Conservation (phyloP, 495 filamentous ascomycete genomes). For the Tuber microsphaerosporum region DNA sequence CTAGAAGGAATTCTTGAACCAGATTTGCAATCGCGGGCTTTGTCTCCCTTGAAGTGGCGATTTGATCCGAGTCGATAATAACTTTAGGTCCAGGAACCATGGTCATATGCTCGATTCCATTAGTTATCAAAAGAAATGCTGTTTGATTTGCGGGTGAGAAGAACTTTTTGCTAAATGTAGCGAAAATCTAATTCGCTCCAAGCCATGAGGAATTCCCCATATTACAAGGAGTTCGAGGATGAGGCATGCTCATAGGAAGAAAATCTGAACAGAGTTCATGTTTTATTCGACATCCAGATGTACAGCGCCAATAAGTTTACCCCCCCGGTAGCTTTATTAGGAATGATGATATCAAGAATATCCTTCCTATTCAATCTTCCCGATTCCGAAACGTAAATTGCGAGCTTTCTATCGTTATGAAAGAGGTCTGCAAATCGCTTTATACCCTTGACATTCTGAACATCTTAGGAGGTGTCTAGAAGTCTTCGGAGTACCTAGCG, state of each 20-base stretch:
- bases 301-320: constrained; percentile 99
- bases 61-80: no score
- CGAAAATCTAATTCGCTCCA: constrained; percentile 91
- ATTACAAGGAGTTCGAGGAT: constrained; percentile 98
- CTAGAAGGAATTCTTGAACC: no score
- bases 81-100: no score
- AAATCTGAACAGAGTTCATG: constrained; percentile 91
- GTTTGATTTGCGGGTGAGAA: no score
- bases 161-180: constrained; percentile 98
- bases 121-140: no score
- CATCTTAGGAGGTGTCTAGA: constrained; percentile 89
- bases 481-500: constrained; percentile 84
- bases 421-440: constrained; percentile 92
- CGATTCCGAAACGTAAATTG: constrained; percentile 98
- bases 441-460: constrained; percentile 90
- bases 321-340: constrained; percentile 96
- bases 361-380: constrained; percentile 89
- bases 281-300: constrained; percentile 98
- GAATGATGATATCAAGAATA: constrained; percentile 97
- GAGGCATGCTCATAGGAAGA: constrained; percentile 96
- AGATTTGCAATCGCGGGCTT: no score
- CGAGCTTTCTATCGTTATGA: constrained; percentile 95
- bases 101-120: no score
- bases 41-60: no score
- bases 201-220: constrained; percentile 96